These are phyloP conservation scores for Lactifluus rugatus DNA, from an alignment of 768 basidiomycete species.

Conservation along the genomic window DNA sequence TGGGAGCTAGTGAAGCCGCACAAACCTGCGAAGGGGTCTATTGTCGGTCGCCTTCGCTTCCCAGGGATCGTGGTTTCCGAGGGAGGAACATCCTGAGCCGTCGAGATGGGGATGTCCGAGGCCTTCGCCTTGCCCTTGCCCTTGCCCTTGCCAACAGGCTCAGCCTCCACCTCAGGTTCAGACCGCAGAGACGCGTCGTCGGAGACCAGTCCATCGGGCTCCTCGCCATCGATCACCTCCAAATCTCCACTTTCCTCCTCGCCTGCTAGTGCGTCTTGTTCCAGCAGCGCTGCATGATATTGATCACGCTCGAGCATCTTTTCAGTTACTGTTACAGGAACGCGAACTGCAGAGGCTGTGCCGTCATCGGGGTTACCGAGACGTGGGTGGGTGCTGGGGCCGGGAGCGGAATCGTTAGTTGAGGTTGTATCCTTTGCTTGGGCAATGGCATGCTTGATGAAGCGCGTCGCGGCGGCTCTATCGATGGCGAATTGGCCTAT, in stretches of 20 bases:
- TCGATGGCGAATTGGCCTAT: conserved; percentile 46
- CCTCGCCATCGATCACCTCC: conserved; percentile 30
- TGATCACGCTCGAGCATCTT: conserved; percentile 67
- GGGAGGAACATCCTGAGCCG: neutral
- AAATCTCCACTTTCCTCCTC: conserved; percentile 31
- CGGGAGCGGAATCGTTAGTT: conserved; percentile 5
- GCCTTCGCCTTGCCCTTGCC: conserved; percentile 23
- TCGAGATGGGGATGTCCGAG: neutral
- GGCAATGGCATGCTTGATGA: conserved; percentile 76
- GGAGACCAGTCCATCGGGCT: conserved; percentile 25
- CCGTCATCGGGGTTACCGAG: conserved; percentile 8
- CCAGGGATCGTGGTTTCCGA: conserved; percentile 6
- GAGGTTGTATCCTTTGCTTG: conserved; percentile 35
- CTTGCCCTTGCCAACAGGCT: neutral
- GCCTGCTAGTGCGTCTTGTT: conserved; percentile 24
- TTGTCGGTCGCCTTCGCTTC: conserved; percentile 42
- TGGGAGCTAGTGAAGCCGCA: neutral
- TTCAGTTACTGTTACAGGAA: conserved; percentile 50
- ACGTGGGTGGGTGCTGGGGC: conserved; percentile 16
- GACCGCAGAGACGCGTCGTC: neutral
- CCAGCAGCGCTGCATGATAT: conserved; percentile 48
- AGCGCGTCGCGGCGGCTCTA: conserved; percentile 69
- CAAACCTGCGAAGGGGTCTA: conserved; percentile 65
- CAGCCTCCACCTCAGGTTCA: neutral
- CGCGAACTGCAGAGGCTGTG: conserved; percentile 20